Evolutionary conservation across 2,329 filamentous ascomycete genomes (phyloP).

Genomic region (Neospermospora avenae): DNA sequence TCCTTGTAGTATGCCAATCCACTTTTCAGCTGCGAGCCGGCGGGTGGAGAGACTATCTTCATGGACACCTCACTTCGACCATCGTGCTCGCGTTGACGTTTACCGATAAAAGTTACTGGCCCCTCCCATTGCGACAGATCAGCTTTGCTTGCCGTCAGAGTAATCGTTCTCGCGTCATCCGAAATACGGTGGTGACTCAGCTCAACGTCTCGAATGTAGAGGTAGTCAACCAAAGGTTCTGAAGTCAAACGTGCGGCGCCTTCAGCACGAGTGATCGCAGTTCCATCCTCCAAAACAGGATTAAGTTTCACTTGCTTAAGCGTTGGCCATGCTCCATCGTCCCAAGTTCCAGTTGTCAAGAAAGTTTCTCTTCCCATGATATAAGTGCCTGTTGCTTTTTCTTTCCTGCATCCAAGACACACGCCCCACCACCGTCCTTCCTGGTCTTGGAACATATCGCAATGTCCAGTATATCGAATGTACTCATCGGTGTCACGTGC

Average conservation of each 20-base stretch:
- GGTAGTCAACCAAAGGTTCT: constrained; percentile 19
- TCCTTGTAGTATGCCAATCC: constrained; percentile 11
- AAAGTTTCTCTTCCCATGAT: constrained; percentile 37
- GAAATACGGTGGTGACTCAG: constrained; percentile 23
- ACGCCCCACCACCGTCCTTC: constrained; percentile 22
- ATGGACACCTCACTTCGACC: neutral
- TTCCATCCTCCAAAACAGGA: neutral
- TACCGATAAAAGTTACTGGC: constrained; percentile 29
- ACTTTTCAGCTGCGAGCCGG: neutral
- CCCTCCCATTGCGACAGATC: constrained; percentile 23
- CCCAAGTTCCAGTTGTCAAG: constrained; percentile 33
- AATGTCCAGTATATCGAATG: constrained; percentile 45
- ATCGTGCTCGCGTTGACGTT: constrained; percentile 17
- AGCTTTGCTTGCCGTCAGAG: constrained; percentile 16
- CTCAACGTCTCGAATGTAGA: constrained; percentile 32
- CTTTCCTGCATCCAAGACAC: constrained; percentile 16
- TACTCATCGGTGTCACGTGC: constrained; percentile 39
- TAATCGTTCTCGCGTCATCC: constrained; percentile 13
- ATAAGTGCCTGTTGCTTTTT: constrained; percentile 21
- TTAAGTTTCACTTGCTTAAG: constrained; percentile 2
- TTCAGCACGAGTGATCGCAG: neutral
- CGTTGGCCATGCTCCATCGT: constrained; percentile 27
- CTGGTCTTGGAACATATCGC: constrained; percentile 44
- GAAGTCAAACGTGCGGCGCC: neutral
- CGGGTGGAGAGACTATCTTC: neutral